Evolutionary conservation across 192 early-diverging fungal genomes (phyloP).

Genomic region (Allomyces javanicus): DNA sequence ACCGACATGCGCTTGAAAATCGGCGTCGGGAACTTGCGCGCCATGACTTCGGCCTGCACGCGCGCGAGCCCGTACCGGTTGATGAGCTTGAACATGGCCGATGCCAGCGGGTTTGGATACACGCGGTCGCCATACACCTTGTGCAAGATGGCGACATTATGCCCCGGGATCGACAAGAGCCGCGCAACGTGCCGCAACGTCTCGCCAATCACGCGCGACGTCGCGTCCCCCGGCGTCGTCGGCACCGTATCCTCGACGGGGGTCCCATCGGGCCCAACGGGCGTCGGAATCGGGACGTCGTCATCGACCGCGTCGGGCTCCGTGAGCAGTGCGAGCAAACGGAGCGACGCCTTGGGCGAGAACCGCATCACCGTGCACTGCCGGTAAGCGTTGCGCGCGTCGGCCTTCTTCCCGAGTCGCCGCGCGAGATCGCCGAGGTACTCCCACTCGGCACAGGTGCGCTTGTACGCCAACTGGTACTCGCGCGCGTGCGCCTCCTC

Average conservation of each 20-base stretch:
- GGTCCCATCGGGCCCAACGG: slow-evolving; percentile 40
- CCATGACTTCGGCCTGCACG: slow-evolving; percentile 72
- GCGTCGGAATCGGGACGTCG: slow-evolving; percentile 61
- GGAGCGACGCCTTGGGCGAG: slow-evolving; percentile 76
- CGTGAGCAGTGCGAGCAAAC: slow-evolving; percentile 51
- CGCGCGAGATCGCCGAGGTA: slow-evolving; percentile 80
- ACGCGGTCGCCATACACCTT: slow-evolving; percentile 7
- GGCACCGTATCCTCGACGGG: no score
- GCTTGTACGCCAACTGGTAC: slow-evolving; percentile 60
- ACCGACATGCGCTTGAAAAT: slow-evolving; percentile 55
- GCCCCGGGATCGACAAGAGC: slow-evolving; percentile 1
- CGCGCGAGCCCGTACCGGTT: slow-evolving; percentile 73
- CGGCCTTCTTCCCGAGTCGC: slow-evolving; percentile 66
- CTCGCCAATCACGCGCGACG: slow-evolving; percentile 7
- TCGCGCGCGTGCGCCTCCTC: slow-evolving; percentile 55
- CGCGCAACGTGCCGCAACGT: slow-evolving; percentile 46
- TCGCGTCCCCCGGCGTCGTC: no score
- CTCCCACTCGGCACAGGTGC: slow-evolving; percentile 96
- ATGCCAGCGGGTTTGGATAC: slow-evolving; percentile 78
- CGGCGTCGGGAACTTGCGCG: slow-evolving; percentile 64
- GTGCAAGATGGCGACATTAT: neutral
- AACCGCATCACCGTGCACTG: slow-evolving; percentile 76
- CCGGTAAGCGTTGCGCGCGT: slow-evolving; percentile 82
- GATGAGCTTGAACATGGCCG: slow-evolving; percentile 68
- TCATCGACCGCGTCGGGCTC: slow-evolving; percentile 64